Conservation (phyloP, 192 early-diverging fungal genomes). For the Mortierella hygrophila region DNA sequence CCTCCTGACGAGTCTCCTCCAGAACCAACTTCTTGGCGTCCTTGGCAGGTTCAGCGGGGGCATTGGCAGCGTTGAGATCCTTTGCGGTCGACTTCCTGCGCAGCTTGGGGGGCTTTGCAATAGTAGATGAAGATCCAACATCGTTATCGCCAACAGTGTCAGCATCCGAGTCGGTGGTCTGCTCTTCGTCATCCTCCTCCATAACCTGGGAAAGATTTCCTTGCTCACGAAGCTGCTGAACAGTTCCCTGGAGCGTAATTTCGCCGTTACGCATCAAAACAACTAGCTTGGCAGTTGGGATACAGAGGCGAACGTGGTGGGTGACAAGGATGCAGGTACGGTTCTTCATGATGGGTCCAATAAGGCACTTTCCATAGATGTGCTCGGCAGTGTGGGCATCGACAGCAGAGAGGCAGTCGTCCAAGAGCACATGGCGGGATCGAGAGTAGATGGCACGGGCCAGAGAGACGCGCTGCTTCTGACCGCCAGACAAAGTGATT, state of each 20-base stretch:
- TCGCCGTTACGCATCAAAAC: conserved; percentile 67
- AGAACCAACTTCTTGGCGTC: conserved; percentile 71
- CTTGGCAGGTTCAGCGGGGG: conserved; percentile 11
- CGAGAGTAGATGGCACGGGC: conserved; percentile 80
- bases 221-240: conserved; percentile 42
- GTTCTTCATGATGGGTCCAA: conserved; percentile 74
- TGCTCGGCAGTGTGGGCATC: conserved; percentile 91
- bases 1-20: conserved; percentile 85
- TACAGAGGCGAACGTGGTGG: conserved; percentile 77
- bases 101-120: conserved; percentile 35
- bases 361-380: conserved; percentile 80
- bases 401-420: conserved; percentile 86
- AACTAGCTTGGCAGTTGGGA: conserved; percentile 64
- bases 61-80: conserved; percentile 27
- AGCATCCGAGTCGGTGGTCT: conserved; percentile 21
- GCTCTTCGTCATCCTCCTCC: conserved; percentile 53
- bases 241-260: conserved; percentile 46
- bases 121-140: conserved; percentile 24
- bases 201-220: conserved; percentile 45
- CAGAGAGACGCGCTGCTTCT: conserved; percentile 82
- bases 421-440: conserved; percentile 71
- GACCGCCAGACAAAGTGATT: conserved; percentile 79
- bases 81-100: conserved; percentile 52
- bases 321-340: conserved; percentile 89
- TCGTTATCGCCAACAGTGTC: conserved; percentile 44